phyloP scores from a whole-genome alignment of 1,139 yeast species.

The Geotrichum citri-aurantii region DNA sequence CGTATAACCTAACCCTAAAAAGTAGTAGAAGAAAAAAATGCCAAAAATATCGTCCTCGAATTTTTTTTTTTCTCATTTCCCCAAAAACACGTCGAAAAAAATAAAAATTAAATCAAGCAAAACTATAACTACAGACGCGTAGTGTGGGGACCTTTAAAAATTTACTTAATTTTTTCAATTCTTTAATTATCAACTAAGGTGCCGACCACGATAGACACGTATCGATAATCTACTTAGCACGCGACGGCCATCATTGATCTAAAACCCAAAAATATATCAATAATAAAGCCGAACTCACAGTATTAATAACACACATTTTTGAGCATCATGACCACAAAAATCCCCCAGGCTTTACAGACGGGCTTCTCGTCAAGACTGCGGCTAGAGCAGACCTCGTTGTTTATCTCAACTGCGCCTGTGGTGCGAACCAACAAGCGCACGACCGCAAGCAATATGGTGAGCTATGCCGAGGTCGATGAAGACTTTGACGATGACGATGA shows the following conservation, averaged over 20 bases:
- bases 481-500: slow-evolving; percentile 71
- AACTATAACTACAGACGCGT: neutral
- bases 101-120: neutral
- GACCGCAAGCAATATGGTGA: slow-evolving; percentile 50
- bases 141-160: neutral
- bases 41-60: neutral
- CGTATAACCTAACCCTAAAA: neutral
- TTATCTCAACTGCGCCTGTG: slow-evolving; percentile 63
- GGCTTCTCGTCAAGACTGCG: slow-evolving; percentile 62
- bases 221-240: neutral
- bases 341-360: slow-evolving; percentile 70
- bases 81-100: neutral
- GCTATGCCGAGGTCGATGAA: slow-evolving; percentile 77
- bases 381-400: slow-evolving; percentile 61
- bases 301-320: neutral
- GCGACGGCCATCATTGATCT: neutral
- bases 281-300: neutral
- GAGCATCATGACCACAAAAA: slow-evolving; percentile 3
- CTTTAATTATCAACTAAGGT: neutral
- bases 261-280: neutral
- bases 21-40: neutral
- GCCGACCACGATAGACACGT: neutral
- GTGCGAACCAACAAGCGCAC: slow-evolving; percentile 77
- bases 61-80: neutral
- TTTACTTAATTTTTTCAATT: neutral